Evolutionary conservation across 2,329 filamentous ascomycete species (phyloP), one percentile per base, ranked within the genome.

Genomic region (Cercospora citrullina): DNA sequence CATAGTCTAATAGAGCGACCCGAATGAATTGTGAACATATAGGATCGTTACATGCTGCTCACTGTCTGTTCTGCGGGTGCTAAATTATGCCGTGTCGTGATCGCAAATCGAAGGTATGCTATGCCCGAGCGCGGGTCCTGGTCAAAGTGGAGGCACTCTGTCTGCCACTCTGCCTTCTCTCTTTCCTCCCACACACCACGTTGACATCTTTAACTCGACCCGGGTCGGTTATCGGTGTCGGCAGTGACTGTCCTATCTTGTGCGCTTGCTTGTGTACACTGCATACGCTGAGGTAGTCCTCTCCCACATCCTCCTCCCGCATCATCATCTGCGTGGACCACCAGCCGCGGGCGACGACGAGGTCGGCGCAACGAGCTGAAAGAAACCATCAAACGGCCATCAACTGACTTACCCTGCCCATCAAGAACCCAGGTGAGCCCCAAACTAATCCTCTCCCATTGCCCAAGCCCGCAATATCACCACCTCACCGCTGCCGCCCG

Each of bases 401-500:
- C 75, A 68, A 64, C 63, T 45, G 63, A 62, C 63, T 70, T 73
- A 55, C 68, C 63, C 60, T 59, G 65, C 45, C 60, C 68, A 63
- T 71, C 71, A 72, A 67, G 72, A 74, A 69, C 72, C 65, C 63
- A 65, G 74, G 74, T 76, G 71, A 75, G 74, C 72, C 63, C 64
- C 61, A 45, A 68, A 31, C 33, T 58, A 48, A 62, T 63, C 63
- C 59, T 33, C 59, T 65, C 65, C 58, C 26, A 51, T 51, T 39
- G 59, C 16, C 33, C 66, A 71, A 71, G 67, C 60, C 55, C 66
- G 33, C 71, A 63, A 73, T 73, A 71, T 73, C 69, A 70, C 57
- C 48, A 62, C 63, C 67, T 67, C 64, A 60, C 62, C 65, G 65
- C 55, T 68, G 51, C 62, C 57, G 62, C 26, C 60, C 61, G 67